phyloP scores from a whole-genome alignment of 108 stramenopile species.

The Nitzschia sp. region DNA sequence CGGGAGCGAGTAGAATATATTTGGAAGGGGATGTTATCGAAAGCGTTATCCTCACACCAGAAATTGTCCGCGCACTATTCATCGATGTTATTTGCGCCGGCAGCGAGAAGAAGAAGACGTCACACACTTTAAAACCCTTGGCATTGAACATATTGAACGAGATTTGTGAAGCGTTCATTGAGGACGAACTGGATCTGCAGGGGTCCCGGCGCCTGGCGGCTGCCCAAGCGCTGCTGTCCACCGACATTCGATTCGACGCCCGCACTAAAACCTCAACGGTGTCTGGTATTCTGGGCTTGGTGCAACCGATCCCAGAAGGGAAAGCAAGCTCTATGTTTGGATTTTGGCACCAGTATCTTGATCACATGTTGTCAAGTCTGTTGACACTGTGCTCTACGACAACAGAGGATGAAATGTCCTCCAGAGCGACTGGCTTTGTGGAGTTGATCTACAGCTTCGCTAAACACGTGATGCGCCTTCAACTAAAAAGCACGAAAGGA shows the following conservation, averaged over 20 bases:
- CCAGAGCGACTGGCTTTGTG: conserved; percentile 40
- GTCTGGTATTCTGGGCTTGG: conserved; percentile 44
- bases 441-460: conserved; percentile 45
- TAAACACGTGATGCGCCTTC: conserved; percentile 37
- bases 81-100: conserved; percentile 61
- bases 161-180: conserved; percentile 8
- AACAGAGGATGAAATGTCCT: conserved; percentile 28
- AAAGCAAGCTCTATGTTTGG: conserved; percentile 2
- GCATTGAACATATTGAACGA: conserved; percentile 37
- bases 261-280: conserved; percentile 70
- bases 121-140: conserved; percentile 51
- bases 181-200: conserved; percentile 16
- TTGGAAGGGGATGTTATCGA: conserved; percentile 52
- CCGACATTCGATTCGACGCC: conserved; percentile 70
- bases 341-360: conserved; percentile 37
- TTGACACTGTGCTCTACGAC: conserved; percentile 12
- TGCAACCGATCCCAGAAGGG: conserved; percentile 5
- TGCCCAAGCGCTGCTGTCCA: conserved; percentile 55
- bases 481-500: conserved; percentile 3
- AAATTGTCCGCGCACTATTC: conserved; percentile 62
- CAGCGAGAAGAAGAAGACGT: conserved; percentile 33
- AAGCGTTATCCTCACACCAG: conserved; percentile 40
- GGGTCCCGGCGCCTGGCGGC: conserved; percentile 47
- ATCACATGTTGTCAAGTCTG: conserved; percentile 24
- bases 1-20: conserved; percentile 45